Evolutionary conservation across 805 yeast species (phyloP).

Genomic region (Candida sanyiensis): DNA sequence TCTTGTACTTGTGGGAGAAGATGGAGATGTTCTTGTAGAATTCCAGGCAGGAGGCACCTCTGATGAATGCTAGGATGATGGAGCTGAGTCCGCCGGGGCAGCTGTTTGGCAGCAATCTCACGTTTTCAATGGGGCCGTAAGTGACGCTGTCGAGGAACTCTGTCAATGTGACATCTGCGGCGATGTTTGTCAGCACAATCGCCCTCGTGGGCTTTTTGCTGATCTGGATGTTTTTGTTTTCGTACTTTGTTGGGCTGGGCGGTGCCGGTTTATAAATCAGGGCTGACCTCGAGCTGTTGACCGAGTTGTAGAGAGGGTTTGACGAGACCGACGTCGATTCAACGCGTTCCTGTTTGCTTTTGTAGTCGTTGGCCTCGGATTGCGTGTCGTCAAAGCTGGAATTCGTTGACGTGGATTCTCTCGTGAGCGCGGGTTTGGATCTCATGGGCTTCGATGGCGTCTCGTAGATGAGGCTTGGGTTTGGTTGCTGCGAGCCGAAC

Average conservation of each 20-base stretch:
- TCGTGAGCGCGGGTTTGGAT: neutral
- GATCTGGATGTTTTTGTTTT: constrained; percentile 9
- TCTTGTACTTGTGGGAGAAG: constrained; percentile 31
- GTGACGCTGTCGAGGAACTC: constrained; percentile 42
- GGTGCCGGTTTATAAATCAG: constrained; percentile 1
- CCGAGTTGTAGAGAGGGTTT: constrained; percentile 4
- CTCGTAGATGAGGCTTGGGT: neutral
- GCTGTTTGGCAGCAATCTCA: constrained; percentile 34
- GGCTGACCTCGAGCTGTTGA: constrained; percentile 10
- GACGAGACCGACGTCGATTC: constrained; percentile 8
- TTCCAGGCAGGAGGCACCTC: constrained; percentile 31
- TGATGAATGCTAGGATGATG: constrained; percentile 22
- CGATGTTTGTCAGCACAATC: constrained; percentile 21
- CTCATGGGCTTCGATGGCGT: constrained; percentile 7
- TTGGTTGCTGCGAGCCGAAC: neutral
- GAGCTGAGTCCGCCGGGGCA: constrained; percentile 23
- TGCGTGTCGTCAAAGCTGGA: constrained; percentile 11
- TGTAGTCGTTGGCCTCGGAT: constrained; percentile 1
- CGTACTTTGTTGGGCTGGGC: constrained; percentile 1
- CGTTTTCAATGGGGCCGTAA: constrained; percentile 59
- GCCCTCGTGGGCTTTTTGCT: constrained; percentile 23
- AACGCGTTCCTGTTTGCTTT: neutral
- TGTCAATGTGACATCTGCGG: constrained; percentile 15
- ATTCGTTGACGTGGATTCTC: constrained; percentile 4
- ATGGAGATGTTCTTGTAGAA: constrained; percentile 34